Evolutionary conservation across 495 filamentous ascomycete genomes (phyloP).

Genomic region (Pyronema domesticum): DNA sequence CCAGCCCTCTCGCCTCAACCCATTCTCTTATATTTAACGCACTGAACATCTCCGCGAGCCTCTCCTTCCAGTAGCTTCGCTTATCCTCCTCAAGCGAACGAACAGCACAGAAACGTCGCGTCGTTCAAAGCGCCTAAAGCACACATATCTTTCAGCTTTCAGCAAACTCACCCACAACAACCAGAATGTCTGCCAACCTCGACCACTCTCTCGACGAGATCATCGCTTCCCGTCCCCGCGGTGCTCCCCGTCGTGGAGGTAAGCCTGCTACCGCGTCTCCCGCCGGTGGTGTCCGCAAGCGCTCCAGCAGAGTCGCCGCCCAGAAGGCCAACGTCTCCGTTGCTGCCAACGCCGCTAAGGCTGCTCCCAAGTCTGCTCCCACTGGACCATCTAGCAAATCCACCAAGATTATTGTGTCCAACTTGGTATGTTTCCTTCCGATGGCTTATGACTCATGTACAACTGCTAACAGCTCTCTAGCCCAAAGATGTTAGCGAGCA

Average conservation of each 20-base stretch:
- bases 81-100: no score
- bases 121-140: no score
- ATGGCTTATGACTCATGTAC: background rate
- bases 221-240: conserved; percentile 50
- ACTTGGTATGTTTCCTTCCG: conserved; percentile 50
- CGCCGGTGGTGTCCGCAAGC: conserved; percentile 76
- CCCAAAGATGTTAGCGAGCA: conserved; percentile 83
- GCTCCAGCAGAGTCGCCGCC: conserved; percentile 19
- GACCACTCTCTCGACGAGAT: conserved; percentile 94
- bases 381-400: conserved; percentile 44
- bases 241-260: conserved; percentile 38
- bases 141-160: no score
- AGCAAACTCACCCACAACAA: no score
- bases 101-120: no score
- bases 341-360: conserved; percentile 42
- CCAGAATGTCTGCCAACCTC: conserved; percentile 71
- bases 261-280: conserved; percentile 42
- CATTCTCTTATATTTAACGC: no score
- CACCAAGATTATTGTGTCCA: conserved; percentile 95
- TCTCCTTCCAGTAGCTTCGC: no score
- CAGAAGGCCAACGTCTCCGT: conserved; percentile 22
- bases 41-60: no score
- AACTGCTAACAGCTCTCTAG: conserved; percentile 41
- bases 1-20: no score
- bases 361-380: conserved; percentile 43